Evolutionary conservation across 768 basidiomycete species (phyloP).

Genomic region (Russula ochroleuca): DNA sequence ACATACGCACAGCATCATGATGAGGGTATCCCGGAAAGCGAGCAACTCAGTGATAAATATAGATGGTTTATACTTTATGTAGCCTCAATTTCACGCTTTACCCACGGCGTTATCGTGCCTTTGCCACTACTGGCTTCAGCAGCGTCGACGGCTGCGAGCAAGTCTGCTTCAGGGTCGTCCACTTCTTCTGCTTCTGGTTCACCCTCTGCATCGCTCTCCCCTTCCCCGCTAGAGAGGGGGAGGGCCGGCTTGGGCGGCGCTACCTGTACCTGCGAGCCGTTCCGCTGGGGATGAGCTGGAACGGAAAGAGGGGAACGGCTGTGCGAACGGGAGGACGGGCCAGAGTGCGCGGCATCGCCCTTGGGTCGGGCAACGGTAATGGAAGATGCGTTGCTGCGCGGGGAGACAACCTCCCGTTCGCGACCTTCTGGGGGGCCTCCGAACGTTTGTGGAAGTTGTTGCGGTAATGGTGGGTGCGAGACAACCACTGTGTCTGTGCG

Average conservation of each 20-base stretch:
- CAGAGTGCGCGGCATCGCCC: slow-evolving; percentile 31
- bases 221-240: slow-evolving; percentile 32
- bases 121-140: slow-evolving; percentile 36
- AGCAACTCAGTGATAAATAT: slow-evolving; percentile 7
- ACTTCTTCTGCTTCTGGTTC: slow-evolving; percentile 37
- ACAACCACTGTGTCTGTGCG: slow-evolving; percentile 26
- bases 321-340: slow-evolving; percentile 24
- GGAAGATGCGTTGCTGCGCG: slow-evolving; percentile 41
- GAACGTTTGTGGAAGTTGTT: slow-evolving; percentile 16
- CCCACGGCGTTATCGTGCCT: slow-evolving; percentile 15
- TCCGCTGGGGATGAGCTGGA: slow-evolving; percentile 14
- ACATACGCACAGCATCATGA: slow-evolving; percentile 4
- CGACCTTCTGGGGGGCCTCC: slow-evolving; percentile 12
- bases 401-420: slow-evolving; percentile 22
- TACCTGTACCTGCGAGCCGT: slow-evolving; percentile 20
- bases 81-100: slow-evolving; percentile 24
- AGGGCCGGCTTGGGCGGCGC: slow-evolving; percentile 12
- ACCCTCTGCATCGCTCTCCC: slow-evolving; percentile 37
- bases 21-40: slow-evolving; percentile 11
- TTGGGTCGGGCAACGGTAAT: slow-evolving; percentile 17
- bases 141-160: slow-evolving; percentile 40
- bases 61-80: background rate
- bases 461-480: slow-evolving; percentile 1
- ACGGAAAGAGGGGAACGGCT: slow-evolving; percentile 16
- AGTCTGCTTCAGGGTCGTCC: slow-evolving; percentile 36